Evolutionary conservation across 2,329 filamentous ascomycete species (phyloP).

Genomic region (Colletotrichum abscissum): DNA sequence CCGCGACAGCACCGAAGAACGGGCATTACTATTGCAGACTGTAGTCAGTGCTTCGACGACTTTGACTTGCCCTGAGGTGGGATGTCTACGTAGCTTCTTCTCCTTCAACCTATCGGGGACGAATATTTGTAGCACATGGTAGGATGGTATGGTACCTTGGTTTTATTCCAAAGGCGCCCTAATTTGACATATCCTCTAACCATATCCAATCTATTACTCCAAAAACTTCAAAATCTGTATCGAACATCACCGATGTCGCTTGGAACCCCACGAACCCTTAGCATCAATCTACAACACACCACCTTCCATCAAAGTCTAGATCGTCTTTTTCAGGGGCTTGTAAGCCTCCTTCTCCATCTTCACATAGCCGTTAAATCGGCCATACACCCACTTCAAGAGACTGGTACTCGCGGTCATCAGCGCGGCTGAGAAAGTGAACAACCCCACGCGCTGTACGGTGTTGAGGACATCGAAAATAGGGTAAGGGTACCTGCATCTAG

Average conservation of each 20-base stretch:
- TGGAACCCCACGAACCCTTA: not conserved
- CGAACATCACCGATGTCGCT: conserved; percentile 13
- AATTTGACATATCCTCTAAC: not conserved
- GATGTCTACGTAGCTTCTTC: not conserved
- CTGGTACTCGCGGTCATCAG: conserved; percentile 79
- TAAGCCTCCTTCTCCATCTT: conserved; percentile 49
- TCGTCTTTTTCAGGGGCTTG: conserved; percentile 43
- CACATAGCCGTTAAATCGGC: conserved; percentile 70
- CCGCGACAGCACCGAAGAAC: conserved; percentile 9
- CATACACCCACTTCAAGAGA: conserved; percentile 77
- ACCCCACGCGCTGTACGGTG: conserved; percentile 71
- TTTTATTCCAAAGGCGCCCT: not conserved
- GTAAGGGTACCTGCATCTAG: conserved; percentile 78
- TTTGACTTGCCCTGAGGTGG: not conserved
- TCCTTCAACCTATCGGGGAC: conserved; percentile 11
- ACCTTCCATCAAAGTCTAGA: conserved; percentile 23
- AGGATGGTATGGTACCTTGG: not conserved
- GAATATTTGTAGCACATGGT: conserved; percentile 6
- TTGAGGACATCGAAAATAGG: conserved; percentile 80
- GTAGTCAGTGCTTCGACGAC: conserved; percentile 6
- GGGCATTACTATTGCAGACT: conserved; percentile 8
- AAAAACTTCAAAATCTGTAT: not conserved
- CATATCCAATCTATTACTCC: not conserved
- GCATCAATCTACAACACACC: not conserved
- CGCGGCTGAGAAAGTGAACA: conserved; percentile 77